phyloP scores from a whole-genome alignment of 1,284 basidiomycete genomes.

The Boletus semigastroideus region DNA sequence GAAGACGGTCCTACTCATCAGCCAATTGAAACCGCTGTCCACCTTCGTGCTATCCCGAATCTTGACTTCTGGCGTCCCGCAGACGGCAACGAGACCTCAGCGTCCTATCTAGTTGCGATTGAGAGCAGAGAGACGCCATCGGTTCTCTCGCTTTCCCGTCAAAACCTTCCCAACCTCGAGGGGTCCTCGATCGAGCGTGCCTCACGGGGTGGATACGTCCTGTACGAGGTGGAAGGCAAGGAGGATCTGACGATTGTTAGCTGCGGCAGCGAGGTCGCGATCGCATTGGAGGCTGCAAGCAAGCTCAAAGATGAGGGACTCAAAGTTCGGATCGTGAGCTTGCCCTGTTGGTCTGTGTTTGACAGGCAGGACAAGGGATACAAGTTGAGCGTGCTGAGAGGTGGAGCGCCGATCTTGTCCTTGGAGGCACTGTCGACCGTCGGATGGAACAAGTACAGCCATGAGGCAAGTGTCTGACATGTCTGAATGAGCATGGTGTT shows the following conservation, averaged over 20 bases:
- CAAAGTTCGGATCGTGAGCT: constrained; percentile 81
- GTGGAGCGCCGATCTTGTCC: constrained; percentile 87
- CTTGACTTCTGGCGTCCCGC: constrained; percentile 90
- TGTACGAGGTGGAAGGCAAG: constrained; percentile 68
- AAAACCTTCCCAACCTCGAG: constrained; percentile 93
- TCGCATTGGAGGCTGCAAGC: constrained; percentile 83
- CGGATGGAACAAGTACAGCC: constrained; percentile 86
- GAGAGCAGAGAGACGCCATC: constrained; percentile 78
- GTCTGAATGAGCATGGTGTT: not conserved
- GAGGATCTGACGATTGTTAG: constrained; percentile 88
- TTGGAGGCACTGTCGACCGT: constrained; percentile 83
- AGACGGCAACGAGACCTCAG: constrained; percentile 94
- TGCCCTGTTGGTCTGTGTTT: constrained; percentile 91
- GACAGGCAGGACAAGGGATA: constrained; percentile 83
- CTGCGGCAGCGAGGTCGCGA: constrained; percentile 86
- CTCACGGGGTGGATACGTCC: constrained; percentile 84
- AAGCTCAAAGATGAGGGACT: constrained; percentile 74
- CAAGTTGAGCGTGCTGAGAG: constrained; percentile 80
- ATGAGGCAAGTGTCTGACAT: constrained; percentile 51
- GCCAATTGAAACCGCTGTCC: constrained; percentile 86
- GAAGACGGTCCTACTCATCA: constrained; percentile 98
- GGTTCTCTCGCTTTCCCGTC: constrained; percentile 84
- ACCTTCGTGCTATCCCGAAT: constrained; percentile 90
- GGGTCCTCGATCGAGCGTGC: constrained; percentile 86
- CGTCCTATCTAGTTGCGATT: constrained; percentile 82